phyloP scores from a whole-genome alignment of 2,329 filamentous ascomycete species.

The Thielaviopsis ethacetica region DNA sequence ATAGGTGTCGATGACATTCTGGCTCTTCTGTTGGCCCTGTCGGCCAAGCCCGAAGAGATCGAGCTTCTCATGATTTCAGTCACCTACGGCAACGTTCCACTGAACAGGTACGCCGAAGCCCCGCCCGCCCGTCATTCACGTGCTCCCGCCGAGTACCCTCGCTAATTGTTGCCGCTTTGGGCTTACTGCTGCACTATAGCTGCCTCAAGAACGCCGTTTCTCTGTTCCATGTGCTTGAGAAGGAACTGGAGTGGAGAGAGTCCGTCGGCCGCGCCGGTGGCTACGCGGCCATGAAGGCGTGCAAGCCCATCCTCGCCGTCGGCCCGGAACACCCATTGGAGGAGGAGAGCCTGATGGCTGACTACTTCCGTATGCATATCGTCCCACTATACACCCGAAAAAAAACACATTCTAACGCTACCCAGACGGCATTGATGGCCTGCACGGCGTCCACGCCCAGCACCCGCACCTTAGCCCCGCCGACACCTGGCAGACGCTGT shows the following conservation, averaged over 20 bases:
- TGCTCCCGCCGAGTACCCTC: not conserved
- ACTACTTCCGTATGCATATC: conserved; percentile 65
- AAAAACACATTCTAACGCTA: not conserved
- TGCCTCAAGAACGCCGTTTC: conserved; percentile 80
- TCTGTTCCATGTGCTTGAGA: conserved; percentile 81
- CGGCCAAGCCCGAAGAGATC: conserved; percentile 65
- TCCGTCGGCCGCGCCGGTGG: conserved; percentile 48
- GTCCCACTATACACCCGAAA: not conserved
- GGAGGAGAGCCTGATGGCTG: conserved; percentile 62
- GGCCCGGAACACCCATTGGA: conserved; percentile 76
- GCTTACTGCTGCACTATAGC: conserved; percentile 18
- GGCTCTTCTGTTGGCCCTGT: conserved; percentile 73
- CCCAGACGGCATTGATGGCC: conserved; percentile 56
- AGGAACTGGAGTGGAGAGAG: conserved; percentile 72
- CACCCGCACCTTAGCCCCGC: conserved; percentile 58
- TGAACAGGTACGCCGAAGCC: conserved; percentile 44
- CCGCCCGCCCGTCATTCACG: not conserved
- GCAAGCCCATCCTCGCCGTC: conserved; percentile 71
- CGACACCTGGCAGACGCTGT: conserved; percentile 59
- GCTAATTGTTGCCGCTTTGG: too few species aligned
- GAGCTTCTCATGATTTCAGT: conserved; percentile 75
- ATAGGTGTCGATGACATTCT: conserved; percentile 79
- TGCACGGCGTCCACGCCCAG: conserved; percentile 59
- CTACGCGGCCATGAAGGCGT: conserved; percentile 54
- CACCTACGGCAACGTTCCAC: conserved; percentile 85